phyloP scores from a whole-genome alignment of 495 filamentous ascomycete genomes.

The Neurospora discreta region DNA sequence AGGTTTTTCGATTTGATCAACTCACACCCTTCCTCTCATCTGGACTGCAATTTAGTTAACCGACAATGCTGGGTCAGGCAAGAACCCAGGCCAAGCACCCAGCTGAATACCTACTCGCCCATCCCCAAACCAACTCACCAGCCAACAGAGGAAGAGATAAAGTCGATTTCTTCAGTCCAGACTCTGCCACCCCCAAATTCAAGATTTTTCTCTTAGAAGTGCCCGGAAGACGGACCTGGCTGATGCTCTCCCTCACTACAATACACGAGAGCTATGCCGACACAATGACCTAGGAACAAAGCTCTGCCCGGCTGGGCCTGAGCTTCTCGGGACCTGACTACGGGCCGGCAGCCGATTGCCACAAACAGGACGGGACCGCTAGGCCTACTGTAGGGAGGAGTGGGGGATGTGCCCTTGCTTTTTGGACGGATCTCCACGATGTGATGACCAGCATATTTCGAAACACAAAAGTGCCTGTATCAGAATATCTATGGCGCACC shows the following conservation, averaged over 20 bases:
- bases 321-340: not conserved
- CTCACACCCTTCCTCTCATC: not conserved
- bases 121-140: not conserved
- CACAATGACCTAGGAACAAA: not conserved
- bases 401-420: not conserved
- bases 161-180: not conserved
- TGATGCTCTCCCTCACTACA: too few species aligned
- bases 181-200: not conserved
- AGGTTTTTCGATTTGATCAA: not conserved
- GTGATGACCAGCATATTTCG: slow-evolving; percentile 6
- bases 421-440: slow-evolving; percentile 4
- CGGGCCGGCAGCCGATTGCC: not conserved
- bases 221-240: too few species aligned
- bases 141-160: not conserved
- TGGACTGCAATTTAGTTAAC: not conserved
- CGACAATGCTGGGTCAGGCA: not conserved
- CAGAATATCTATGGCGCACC: slow-evolving; percentile 1
- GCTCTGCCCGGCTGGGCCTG: not conserved
- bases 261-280: not conserved
- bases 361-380: not conserved
- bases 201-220: too few species aligned
- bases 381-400: not conserved
- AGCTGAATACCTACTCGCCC: not conserved
- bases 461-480: slow-evolving; percentile 10
- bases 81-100: not conserved